These are phyloP conservation scores for Kurtzmaniella natalensis DNA, from an alignment of 1,139 yeast species.

Conservation along the genomic window DNA sequence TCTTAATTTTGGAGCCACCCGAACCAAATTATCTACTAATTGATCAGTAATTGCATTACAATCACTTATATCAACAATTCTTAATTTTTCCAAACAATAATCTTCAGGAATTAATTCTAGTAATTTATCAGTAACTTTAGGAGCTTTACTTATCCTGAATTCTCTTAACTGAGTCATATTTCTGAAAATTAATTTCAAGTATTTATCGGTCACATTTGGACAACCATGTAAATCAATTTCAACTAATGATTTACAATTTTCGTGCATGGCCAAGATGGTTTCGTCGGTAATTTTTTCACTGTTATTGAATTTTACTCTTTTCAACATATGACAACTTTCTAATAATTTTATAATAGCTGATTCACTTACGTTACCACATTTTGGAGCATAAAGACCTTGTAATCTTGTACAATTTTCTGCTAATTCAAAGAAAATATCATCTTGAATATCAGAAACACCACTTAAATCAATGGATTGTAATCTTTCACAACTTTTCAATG, in stretches of 20 bases:
- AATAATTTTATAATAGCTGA: conserved; percentile 60
- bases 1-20: conserved; percentile 77
- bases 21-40: conserved; percentile 67
- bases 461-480: conserved; percentile 87
- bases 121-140: conserved; percentile 63
- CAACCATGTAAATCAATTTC: conserved; percentile 89
- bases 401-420: conserved; percentile 70
- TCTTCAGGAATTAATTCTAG: conserved; percentile 46
- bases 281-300: conserved; percentile 65
- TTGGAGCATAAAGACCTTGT: conserved; percentile 90
- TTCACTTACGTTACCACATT: conserved; percentile 68
- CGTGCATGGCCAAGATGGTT: conserved; percentile 60
- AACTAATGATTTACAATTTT: conserved; percentile 71
- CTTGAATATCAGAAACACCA: conserved; percentile 67
- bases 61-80: conserved; percentile 82
- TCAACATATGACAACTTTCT: conserved; percentile 64
- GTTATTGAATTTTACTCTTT: conserved; percentile 77
- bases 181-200: conserved; percentile 58
- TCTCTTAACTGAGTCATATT: conserved; percentile 73
- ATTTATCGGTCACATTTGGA: conserved; percentile 62
- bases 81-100: conserved; percentile 45
- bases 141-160: conserved; percentile 73
- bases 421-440: conserved; percentile 65
- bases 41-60: conserved; percentile 81
- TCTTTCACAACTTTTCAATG: conserved; percentile 60